These are phyloP conservation scores for Crithidia thermophila DNA, from an alignment of 208 protist species.

Conservation along the genomic window DNA sequence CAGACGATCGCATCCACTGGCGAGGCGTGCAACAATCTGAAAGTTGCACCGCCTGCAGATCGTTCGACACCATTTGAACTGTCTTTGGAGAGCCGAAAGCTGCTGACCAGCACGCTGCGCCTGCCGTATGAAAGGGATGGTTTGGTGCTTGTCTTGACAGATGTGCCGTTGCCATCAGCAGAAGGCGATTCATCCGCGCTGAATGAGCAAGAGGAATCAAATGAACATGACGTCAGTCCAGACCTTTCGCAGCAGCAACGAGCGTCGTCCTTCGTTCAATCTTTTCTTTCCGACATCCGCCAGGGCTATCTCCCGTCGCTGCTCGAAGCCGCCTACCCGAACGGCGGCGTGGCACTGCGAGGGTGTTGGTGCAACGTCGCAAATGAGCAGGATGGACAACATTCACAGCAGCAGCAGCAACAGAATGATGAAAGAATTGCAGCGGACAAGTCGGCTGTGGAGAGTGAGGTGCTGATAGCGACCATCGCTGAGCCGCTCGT, in stretches of 20 bases:
- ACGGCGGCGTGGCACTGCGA: conserved; percentile 39
- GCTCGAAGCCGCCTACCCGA: conserved; percentile 41
- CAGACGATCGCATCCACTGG: background rate
- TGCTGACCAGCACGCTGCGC: too few species aligned
- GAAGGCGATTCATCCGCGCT: too few species aligned
- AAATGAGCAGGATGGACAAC: background rate
- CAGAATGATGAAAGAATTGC: background rate
- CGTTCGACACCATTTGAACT: background rate
- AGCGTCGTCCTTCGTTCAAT: background rate
- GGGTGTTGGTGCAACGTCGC: conserved; percentile 39
- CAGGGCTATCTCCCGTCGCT: conserved; percentile 55
- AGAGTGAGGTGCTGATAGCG: background rate
- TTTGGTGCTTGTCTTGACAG: conserved; percentile 8
- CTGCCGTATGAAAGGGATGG: conserved; percentile 14
- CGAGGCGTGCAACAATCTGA: background rate
- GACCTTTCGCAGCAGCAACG: background rate
- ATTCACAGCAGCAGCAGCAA: background rate
- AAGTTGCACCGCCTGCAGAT: background rate
- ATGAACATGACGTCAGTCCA: background rate
- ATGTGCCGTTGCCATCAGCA: background rate
- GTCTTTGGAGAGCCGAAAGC: too few species aligned
- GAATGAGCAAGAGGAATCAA: conserved; percentile 4
- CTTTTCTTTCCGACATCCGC: conserved; percentile 45
- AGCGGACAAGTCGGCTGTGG: too few species aligned
- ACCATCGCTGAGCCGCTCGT: background rate